These are phyloP conservation scores for Ophiostoma australiae DNA, from an alignment of 2,329 filamentous ascomycete species.

Conservation along the genomic window DNA sequence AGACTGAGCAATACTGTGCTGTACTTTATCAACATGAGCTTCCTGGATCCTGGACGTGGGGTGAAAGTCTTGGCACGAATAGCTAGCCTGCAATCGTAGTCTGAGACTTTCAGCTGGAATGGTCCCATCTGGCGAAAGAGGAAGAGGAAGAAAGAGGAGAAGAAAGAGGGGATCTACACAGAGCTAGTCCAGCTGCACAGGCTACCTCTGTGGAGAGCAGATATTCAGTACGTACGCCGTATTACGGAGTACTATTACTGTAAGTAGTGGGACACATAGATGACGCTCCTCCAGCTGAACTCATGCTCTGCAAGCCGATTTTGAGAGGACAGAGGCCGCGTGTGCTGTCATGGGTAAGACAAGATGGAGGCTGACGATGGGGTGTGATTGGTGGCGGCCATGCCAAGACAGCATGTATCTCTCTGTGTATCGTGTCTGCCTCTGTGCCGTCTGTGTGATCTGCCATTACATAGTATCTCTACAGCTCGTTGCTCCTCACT, in stretches of 20 bases:
- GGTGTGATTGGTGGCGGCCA: not conserved
- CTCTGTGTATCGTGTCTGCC: not conserved
- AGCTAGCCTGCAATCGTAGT: not conserved
- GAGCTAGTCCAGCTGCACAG: not conserved
- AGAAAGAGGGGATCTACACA: not conserved
- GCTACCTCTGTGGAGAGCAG: constrained; percentile 1
- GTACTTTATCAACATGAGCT: not conserved
- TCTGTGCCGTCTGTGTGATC: not conserved
- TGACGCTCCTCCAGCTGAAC: not conserved
- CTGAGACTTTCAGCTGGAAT: constrained; percentile 2
- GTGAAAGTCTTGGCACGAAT: constrained; percentile 3
- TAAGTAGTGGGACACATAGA: not conserved
- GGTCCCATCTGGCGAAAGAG: not conserved
- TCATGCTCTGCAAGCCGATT: not conserved
- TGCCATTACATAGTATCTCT: not conserved
- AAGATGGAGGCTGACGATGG: not conserved
- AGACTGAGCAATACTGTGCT: too few species aligned
- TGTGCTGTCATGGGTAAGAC: constrained; percentile 8
- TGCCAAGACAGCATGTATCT: not conserved
- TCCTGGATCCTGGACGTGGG: constrained; percentile 2
- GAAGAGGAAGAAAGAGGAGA: not conserved
- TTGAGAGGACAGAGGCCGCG: not conserved
- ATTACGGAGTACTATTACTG: not conserved
- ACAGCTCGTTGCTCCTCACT: not conserved
- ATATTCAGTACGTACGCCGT: too few species aligned